Conservation (phyloP, 176 grass and related monocot species). For the Hordeum marinum region DNA sequence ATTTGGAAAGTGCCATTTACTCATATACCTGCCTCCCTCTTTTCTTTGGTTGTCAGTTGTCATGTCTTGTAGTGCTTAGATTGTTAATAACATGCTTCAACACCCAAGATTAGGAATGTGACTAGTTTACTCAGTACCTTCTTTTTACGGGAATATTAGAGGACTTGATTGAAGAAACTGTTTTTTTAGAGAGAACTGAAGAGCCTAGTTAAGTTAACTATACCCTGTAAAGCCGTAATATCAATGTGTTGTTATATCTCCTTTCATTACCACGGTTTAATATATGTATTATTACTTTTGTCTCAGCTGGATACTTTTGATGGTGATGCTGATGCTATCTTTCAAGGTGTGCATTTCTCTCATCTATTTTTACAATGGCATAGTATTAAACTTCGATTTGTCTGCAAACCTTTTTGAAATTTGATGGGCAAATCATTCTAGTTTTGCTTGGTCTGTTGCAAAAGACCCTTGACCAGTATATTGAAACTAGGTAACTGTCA, state of each 20-base stretch:
- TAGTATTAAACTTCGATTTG: neutral
- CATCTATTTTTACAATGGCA: slow-evolving; percentile 8
- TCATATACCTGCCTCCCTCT: neutral
- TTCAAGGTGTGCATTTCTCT: slow-evolving; percentile 57
- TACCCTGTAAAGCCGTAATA: neutral
- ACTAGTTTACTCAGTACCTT: neutral
- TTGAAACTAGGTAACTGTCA: neutral
- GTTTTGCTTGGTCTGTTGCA: slow-evolving; percentile 19
- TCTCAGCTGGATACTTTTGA: slow-evolving; percentile 80
- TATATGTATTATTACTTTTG: slow-evolving; percentile 1
- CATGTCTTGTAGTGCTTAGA: neutral
- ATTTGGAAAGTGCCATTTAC: neutral
- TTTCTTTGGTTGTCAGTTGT: neutral
- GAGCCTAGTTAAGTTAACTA: neutral
- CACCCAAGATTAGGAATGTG: neutral
- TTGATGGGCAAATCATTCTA: neutral
- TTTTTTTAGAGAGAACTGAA: neutral
- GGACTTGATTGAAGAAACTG: neutral
- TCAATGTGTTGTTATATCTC: neutral
- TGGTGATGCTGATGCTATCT: slow-evolving; percentile 34
- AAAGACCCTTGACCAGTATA: neutral
- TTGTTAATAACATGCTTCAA: neutral
- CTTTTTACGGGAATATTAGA: neutral
- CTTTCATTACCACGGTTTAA: neutral
- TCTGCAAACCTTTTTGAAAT: neutral